These are phyloP conservation scores for Lepidium aucheri DNA, from an alignment of 345 rosid species.

Conservation along the genomic window DNA sequence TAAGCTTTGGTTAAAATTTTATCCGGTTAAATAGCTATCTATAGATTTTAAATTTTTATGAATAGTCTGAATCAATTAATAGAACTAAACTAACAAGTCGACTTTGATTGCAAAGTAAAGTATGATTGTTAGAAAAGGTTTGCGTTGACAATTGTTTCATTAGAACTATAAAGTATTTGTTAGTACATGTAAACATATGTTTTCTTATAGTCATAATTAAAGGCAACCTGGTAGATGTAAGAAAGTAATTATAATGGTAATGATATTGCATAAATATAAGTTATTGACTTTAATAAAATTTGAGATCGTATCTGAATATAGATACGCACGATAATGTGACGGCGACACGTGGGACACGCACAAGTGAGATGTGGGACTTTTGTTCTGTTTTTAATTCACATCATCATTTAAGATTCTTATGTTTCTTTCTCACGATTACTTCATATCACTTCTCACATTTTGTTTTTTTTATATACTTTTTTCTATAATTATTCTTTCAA, in stretches of 20 bases:
- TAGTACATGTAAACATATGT: background rate
- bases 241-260: background rate
- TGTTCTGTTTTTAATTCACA: slow-evolving; percentile 21
- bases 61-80: no score
- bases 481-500: background rate
- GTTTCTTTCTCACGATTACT: slow-evolving; percentile 17
- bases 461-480: background rate
- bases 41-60: no score
- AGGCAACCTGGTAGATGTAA: background rate
- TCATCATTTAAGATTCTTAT: slow-evolving; percentile 13
- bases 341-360: slow-evolving; percentile 21
- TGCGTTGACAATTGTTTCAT: background rate
- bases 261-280: background rate
- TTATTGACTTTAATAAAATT: slow-evolving; percentile 18
- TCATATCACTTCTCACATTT: slow-evolving; percentile 5
- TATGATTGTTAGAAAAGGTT: background rate
- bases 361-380: slow-evolving; percentile 13
- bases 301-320: slow-evolving; percentile 22
- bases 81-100: background rate
- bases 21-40: no score
- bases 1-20: background rate
- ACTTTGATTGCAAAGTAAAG: background rate
- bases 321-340: slow-evolving; percentile 23
- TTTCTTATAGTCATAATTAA: background rate
- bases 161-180: background rate